Conservation (phyloP, 2,329 filamentous ascomycete genomes). For the Fusarium longipes region DNA sequence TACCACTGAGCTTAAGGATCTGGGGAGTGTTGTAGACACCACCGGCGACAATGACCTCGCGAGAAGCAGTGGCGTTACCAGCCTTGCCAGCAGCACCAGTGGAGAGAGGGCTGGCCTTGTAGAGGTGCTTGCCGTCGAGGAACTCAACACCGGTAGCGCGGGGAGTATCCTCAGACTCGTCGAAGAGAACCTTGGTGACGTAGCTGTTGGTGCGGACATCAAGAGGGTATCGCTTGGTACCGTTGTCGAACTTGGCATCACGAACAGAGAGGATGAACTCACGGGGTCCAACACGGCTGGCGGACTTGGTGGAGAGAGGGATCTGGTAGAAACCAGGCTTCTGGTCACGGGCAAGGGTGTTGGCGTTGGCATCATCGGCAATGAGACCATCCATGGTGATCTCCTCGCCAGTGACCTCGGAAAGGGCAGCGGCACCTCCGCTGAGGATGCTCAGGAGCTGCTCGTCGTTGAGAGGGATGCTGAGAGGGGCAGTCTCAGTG, state of each 20-base stretch:
- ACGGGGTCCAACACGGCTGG: conserved; percentile 64
- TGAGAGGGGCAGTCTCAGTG: conserved; percentile 36
- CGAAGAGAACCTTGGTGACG: conserved; percentile 54
- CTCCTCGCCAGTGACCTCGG: conserved; percentile 14
- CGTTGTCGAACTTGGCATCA: conserved; percentile 30
- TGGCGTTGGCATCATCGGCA: conserved; percentile 32
- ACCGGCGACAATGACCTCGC: conserved; percentile 62
- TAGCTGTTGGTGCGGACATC: conserved; percentile 43
- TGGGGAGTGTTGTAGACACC: conserved; percentile 64
- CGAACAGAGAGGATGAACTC: conserved; percentile 61
- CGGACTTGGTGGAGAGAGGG: conserved; percentile 63
- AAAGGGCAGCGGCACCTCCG: conserved; percentile 24
- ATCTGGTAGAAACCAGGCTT: conserved; percentile 64
- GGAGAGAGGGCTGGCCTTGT: conserved; percentile 34
- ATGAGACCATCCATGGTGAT: conserved; percentile 34
- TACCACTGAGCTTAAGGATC: conserved; percentile 63
- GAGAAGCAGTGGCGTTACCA: conserved; percentile 44
- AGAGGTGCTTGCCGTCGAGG: conserved; percentile 44
- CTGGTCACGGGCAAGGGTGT: conserved; percentile 34
- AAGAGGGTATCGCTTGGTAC: conserved; percentile 36
- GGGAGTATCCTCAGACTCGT: conserved; percentile 44
- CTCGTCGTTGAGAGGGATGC: conserved; percentile 27
- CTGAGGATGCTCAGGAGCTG: conserved; percentile 34
- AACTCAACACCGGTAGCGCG: conserved; percentile 50
- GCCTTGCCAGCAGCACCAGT: conserved; percentile 19